Base-by-base conservation (phyloP, 306 rosid species). In the Lablab purpureus region DNA sequence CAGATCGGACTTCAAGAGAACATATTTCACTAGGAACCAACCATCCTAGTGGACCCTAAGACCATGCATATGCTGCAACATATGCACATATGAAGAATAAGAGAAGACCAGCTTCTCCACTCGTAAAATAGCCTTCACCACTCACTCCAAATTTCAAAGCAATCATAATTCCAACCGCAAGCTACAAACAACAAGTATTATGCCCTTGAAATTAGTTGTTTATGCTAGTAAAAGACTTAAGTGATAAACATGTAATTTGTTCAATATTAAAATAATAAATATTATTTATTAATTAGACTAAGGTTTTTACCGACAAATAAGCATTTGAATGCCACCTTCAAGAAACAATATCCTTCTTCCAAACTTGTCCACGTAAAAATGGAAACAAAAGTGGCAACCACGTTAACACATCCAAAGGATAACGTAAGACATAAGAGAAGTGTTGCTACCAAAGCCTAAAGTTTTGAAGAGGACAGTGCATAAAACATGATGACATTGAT, bases 31-130 rank as follows among this genome's bases (percentile, higher is more conserved):
- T 86, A 0, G 97, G 93, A 10, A 91, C 85, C 50, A 88, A 67
- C 97, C 92, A 91, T 1, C 91, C 94, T n/a, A 91, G 27, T 10
- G 92, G 94, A 4, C 94, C 92, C 91, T 91, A 91, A 3, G 94
- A 91, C 97, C 97, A 90, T 0, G 91, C 94, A 45, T 65, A 91
- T 19, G 89, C 37, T 32, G 10, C 91, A 12, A 90, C 92, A 5
- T 84, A 91, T 6, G 64, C 23, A 21, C 97, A 90, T 2, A 91
- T 85, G 3, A 91, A 76, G 47, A 82, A 32, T 58, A 89, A 15
- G 9, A 88, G 71, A 8, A 83, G 4, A 58, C 86, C 23, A 0
- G 89, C n/a, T 23, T 79, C 77, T 0, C 58, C 77, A 21, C 21
- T 51, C 21, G 71, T 18, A 7, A 91, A 49, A 14, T 83, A 18